A percentile compares a stretch with the other conserved stretches of the same genome.
phyloP scores from a whole-genome alignment of 148 eudicot species.

The Vaccinium myrtillus region DNA sequence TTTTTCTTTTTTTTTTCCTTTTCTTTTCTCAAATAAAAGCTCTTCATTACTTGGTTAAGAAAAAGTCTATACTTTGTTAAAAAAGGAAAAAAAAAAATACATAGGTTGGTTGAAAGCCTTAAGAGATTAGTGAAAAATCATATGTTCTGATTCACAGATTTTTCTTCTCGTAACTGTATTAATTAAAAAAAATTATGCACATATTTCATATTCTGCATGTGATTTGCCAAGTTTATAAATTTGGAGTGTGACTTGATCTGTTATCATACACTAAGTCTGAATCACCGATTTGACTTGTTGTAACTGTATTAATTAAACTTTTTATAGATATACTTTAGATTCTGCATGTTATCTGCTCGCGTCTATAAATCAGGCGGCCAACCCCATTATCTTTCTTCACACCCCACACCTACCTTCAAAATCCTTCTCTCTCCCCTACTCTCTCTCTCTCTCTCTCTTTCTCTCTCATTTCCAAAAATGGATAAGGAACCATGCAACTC shows the following conservation, averaged over 20 bases:
- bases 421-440: neutral
- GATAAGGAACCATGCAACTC: conserved; percentile 52
- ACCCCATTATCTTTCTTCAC: conserved; percentile 32
- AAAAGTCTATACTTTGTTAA: neutral
- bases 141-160: neutral
- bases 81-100: neutral
- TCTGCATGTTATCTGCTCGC: conserved; percentile 7
- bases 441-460: neutral
- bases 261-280: neutral
- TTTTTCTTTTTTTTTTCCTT: neutral
- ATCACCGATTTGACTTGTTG: neutral
- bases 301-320: neutral
- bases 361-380: conserved; percentile 50
- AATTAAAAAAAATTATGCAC: conserved; percentile 19
- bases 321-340: conserved; percentile 9
- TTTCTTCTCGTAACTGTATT: neutral
- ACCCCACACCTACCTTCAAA: neutral
- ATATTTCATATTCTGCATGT: neutral
- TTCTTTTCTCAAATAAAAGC: neutral
- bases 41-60: neutral
- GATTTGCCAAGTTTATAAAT: conserved; percentile 38
- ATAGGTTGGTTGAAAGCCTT: conserved; percentile 20
- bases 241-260: neutral
- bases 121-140: neutral
- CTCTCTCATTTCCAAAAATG: conserved; percentile 34